Percentiles rank a stretch among this genome's conserved stretches.
phyloP scores from a whole-genome alignment of 2,329 filamentous ascomycete genomes.

The Ciborinia camelliae region DNA sequence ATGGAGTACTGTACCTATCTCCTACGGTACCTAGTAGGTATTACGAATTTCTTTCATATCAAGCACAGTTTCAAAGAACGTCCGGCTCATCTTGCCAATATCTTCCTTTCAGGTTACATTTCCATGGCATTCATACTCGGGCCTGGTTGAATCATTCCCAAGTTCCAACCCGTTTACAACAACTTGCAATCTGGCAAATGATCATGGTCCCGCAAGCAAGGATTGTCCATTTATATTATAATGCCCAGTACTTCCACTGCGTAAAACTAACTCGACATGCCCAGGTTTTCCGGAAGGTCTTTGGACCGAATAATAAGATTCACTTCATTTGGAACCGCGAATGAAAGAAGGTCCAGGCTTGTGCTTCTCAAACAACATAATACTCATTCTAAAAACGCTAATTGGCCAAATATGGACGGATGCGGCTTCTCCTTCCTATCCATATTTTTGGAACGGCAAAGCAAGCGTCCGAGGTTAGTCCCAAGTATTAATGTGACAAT shows the following conservation, averaged over 20 bases:
- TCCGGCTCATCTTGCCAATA: slow-evolving; percentile 8
- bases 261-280: neutral
- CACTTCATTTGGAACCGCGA: neutral
- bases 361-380: neutral
- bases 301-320: neutral
- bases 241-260: neutral
- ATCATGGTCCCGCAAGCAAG: neutral
- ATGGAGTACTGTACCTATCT: no score
- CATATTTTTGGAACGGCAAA: slow-evolving; percentile 9
- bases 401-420: neutral
- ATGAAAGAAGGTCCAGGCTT: neutral
- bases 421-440: slow-evolving; percentile 12
- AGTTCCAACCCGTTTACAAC: neutral
- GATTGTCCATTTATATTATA: neutral
- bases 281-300: neutral
- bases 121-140: neutral
- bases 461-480: slow-evolving; percentile 4
- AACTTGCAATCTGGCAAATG: neutral
- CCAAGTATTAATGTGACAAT: neutral
- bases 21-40: neutral
- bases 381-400: neutral
- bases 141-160: neutral
- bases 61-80: neutral
- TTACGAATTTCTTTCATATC: neutral
- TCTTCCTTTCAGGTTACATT: neutral